Base-by-base conservation (phyloP, 2,329 filamentous ascomycete genomes). In the Tolypocladium inflatum region DNA sequence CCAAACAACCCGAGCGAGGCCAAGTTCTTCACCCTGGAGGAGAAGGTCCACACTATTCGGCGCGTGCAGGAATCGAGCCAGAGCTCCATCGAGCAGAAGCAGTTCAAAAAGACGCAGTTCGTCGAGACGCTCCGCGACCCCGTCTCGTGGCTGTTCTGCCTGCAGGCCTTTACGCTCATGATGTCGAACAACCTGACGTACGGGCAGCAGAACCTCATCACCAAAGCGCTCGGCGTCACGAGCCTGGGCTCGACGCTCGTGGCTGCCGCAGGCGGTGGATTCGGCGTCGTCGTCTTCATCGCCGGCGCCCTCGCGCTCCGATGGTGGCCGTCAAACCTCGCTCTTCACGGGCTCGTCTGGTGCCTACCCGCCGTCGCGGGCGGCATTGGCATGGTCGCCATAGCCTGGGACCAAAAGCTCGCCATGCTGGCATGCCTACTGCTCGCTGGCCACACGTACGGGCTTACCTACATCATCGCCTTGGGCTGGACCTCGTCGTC, bases 401-500 rank as follows among this genome's bases (percentile, higher is more conserved):
- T 51, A 19, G 45, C n/a, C 9, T 51, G 45, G 45, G 26, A 51
- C 8, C 45, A 51, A 15, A 51, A 50, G 45, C 45, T 50, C 45
- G 45, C 45, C 9, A 17, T 50, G 45, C 45, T 50, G 15, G 45
- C 45, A 9, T 50, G 45, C 17, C 26, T 50, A 26, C 45, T 50
- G 45, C 45, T 50, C 8, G 45, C 45, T 8, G 45, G 45, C 17
- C 45, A 50, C 17, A 50, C 45, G 8, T 50, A 50, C 3, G 45
- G 45, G 8, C 2, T 33, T 8, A 50, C 45, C 3, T 50, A 50
- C 45, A 50, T 50, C 26, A 50, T 50, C 26, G 45, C 45, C 26
- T 11, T 50, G 23, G 45, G 45, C 15, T 50, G 45, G 45, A 50
- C 45, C 26, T 72, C 70, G 3, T 72, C 71, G 2, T 63, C 63